Evolutionary conservation across 2,329 filamentous ascomycete genomes (phyloP), one percentile per base, ranked within the genome.

Genomic region (Epicoccum nigrum): DNA sequence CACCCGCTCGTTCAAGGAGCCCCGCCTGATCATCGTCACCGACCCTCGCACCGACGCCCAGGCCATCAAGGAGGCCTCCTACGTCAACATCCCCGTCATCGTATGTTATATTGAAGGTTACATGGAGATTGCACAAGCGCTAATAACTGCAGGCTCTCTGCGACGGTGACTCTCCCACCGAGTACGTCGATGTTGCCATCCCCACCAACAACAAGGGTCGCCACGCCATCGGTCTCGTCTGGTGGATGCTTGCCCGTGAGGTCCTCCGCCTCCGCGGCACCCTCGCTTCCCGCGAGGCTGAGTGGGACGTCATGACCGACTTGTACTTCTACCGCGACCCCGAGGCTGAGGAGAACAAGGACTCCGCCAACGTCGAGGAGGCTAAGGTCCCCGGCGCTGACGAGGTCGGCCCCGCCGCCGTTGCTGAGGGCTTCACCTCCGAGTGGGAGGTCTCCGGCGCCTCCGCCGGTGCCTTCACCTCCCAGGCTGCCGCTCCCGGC

Each of bases 171-270:
- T 97, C 94, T 58, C 94, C 94, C 74, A 97, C 94, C 80, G 93
- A 99, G 83, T 99, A 93, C 84, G 94, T 99, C 77, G 94, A 99
- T 77, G 91, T 97, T 80, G 94, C 94, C 80, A 99, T 99, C 82
- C 94, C 94, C 75, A 97, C 94, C 84, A 99, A 99, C 91, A 99
- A 99, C 91, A 99, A 99, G 89, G 93, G 92, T 85, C 93, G 94
- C 78, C 92, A 97, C 83, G 88, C 95, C 78, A 99, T 99, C 73
- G 94, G 94, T 84, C 86, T 94, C 73, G 79, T 99, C 83, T 99
- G 94, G 94, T 99, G 94, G 94, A 88, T 99, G 88, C 86, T 99
- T 70, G 93, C 94, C 78, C 94, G 94, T 86, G 94, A 99, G 87
- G 93, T 99, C 77, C 92, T 99, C 79, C 92, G 95, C 77, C 92